Percentiles rank a stretch among this genome's conserved stretches.
These are phyloP conservation scores for Leucogyrophana mollusca DNA, from an alignment of 768 basidiomycete species.

Conservation along the genomic window DNA sequence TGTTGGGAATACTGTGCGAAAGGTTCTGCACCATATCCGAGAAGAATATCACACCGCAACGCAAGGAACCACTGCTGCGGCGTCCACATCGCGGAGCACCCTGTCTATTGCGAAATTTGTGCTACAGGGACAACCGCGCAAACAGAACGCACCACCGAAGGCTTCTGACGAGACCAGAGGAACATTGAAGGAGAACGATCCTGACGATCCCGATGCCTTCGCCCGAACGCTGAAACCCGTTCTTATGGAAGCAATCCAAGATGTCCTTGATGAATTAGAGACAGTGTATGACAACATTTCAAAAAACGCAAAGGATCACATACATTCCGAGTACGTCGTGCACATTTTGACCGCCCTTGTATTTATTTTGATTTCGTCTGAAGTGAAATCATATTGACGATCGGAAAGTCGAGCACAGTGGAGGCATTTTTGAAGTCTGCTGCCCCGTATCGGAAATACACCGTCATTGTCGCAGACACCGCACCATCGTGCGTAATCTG, in stretches of 20 bases:
- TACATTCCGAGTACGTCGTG: slow-evolving; percentile 89
- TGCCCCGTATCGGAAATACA: slow-evolving; percentile 86
- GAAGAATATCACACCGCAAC: slow-evolving; percentile 92
- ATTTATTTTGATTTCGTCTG: slow-evolving; percentile 4
- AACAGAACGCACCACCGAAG: slow-evolving; percentile 40
- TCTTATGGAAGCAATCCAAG: slow-evolving; percentile 95
- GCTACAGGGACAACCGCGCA: slow-evolving; percentile 69
- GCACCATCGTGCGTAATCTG: slow-evolving; percentile 74
- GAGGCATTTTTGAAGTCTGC: slow-evolving; percentile 92
- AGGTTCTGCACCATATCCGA: slow-evolving; percentile 88
- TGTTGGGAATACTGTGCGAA: slow-evolving; percentile 92
- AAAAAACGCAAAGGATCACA: slow-evolving; percentile 92
- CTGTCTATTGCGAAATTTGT: slow-evolving; percentile 85
- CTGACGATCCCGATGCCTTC: slow-evolving; percentile 77
- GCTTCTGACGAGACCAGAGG: slow-evolving; percentile 48
- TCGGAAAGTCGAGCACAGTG: slow-evolving; percentile 93
- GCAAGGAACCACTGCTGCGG: slow-evolving; percentile 36
- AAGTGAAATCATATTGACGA: slow-evolving; percentile 92
- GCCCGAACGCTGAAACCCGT: slow-evolving; percentile 83
- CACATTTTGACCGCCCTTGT: neutral
- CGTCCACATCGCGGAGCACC: slow-evolving; percentile 36
- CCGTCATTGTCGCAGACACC: slow-evolving; percentile 94
- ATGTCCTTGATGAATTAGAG: slow-evolving; percentile 93
- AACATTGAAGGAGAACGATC: slow-evolving; percentile 65
- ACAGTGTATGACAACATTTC: slow-evolving; percentile 94